These are phyloP conservation scores for Alternaria brassicicola DNA, from an alignment of 2,329 filamentous ascomycete species.

Conservation along the genomic window DNA sequence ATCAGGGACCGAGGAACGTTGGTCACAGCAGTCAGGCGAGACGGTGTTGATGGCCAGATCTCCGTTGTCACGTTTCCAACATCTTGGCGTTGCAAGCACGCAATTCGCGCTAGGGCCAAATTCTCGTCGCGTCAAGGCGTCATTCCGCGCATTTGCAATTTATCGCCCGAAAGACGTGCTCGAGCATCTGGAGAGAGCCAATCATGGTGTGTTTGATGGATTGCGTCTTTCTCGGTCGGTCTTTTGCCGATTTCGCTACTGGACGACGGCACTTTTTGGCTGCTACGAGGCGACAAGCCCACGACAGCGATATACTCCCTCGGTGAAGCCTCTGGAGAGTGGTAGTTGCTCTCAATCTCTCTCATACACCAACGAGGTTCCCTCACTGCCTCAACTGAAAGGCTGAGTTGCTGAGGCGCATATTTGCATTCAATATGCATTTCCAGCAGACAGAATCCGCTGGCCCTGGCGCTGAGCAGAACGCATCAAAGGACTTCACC, in stretches of 20 bases:
- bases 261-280: conserved; percentile 24
- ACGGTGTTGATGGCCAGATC: conserved; percentile 15
- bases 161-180: conserved; percentile 32
- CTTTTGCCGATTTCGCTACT: conserved; percentile 39
- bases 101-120: conserved; percentile 38
- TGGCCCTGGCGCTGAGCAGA: conserved; percentile 44
- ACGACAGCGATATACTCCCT: conserved; percentile 16
- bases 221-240: conserved; percentile 35
- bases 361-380: conserved; percentile 11
- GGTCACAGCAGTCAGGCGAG: too few species aligned
- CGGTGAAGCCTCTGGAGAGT: conserved; percentile 23
- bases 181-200: conserved; percentile 27
- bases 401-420: conserved; percentile 16
- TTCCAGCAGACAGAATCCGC: conserved; percentile 47
- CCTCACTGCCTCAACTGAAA: conserved; percentile 4
- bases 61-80: conserved; percentile 16
- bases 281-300: conserved; percentile 17
- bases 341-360: conserved; percentile 17
- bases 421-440: conserved; percentile 40
- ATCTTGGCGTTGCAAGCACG: conserved; percentile 24
- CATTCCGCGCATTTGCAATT: conserved; percentile 31
- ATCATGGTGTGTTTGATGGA: conserved; percentile 32
- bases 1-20: too few species aligned
- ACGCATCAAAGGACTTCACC: conserved; percentile 42
- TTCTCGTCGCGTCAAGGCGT: conserved; percentile 36